Conservation (phyloP, 2,329 filamentous ascomycete genomes). For the Penicillium brasilianum region DNA sequence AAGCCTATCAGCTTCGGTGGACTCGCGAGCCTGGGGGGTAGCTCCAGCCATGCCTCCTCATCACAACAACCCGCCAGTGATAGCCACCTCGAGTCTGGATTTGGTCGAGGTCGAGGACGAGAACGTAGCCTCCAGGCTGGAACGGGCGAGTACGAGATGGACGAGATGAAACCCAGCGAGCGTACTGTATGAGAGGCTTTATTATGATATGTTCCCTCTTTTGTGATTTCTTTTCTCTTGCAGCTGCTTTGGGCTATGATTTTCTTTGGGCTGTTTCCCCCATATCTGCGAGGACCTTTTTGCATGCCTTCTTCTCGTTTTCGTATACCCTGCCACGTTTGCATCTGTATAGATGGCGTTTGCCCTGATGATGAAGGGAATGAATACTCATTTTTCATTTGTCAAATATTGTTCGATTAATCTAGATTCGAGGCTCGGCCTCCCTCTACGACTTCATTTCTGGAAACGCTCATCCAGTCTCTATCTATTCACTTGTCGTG, state of each 20-base stretch:
- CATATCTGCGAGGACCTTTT: slow-evolving; percentile 7
- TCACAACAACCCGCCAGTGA: slow-evolving; percentile 23
- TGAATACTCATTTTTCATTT: slow-evolving; percentile 22
- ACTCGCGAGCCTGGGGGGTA: slow-evolving; percentile 59
- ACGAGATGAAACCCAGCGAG: slow-evolving; percentile 38
- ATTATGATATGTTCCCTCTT: slow-evolving; percentile 6
- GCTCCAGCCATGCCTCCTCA: slow-evolving; percentile 25
- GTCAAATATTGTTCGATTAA: slow-evolving; percentile 19
- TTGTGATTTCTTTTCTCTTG: neutral
- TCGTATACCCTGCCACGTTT: slow-evolving; percentile 40
- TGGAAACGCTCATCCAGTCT: no score
- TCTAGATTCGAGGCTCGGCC: slow-evolving; percentile 8
- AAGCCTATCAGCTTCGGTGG: slow-evolving; percentile 86
- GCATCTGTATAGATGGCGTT: slow-evolving; percentile 43
- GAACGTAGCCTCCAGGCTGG: slow-evolving; percentile 31
- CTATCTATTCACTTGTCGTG: neutral
- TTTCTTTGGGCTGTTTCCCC: slow-evolving; percentile 8
- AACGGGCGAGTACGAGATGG: slow-evolving; percentile 42
- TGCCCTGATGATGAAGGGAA: slow-evolving; percentile 23
- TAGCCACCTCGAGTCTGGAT: slow-evolving; percentile 30
- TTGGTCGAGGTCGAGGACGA: slow-evolving; percentile 40
- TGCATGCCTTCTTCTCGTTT: slow-evolving; percentile 21
- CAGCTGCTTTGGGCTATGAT: slow-evolving; percentile 21
- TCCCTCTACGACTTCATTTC: neutral
- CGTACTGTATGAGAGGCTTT: slow-evolving; percentile 35